Percentiles rank a stretch among this genome's conserved stretches.
Conservation (phyloP, 2,329 filamentous ascomycete species). For the Sclerotinia glacialis region DNA sequence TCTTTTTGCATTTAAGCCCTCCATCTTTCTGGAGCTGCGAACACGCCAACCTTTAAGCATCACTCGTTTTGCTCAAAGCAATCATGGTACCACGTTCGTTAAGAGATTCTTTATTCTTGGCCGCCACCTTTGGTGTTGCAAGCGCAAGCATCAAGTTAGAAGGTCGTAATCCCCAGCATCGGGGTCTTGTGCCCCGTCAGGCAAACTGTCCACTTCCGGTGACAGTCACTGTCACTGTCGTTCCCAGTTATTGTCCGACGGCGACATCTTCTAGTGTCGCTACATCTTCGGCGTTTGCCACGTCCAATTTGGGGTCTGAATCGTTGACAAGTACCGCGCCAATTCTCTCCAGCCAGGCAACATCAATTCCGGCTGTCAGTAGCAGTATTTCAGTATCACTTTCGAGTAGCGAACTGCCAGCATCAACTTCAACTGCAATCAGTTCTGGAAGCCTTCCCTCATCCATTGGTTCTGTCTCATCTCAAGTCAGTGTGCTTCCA, state of each 20-base stretch:
- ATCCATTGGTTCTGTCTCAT: background rate
- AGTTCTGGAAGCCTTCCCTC: slow-evolving; percentile 5
- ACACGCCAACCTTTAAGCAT: slow-evolving; percentile 18
- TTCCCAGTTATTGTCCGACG: background rate
- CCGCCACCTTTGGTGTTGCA: slow-evolving; percentile 18
- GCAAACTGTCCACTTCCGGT: slow-evolving; percentile 2
- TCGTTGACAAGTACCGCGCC: background rate
- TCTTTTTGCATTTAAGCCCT: slow-evolving; percentile 16
- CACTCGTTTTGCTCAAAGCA: slow-evolving; percentile 19
- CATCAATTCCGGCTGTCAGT: background rate
- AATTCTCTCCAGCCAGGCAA: background rate
- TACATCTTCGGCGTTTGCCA: background rate
- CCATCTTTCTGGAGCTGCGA: slow-evolving; percentile 2
- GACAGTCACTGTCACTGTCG: slow-evolving; percentile 14
- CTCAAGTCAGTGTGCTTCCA: background rate
- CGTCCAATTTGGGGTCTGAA: background rate
- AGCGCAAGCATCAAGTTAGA: slow-evolving; percentile 22
- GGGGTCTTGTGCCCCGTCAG: slow-evolving; percentile 2
- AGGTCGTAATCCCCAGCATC: background rate
- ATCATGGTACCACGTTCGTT: slow-evolving; percentile 21
- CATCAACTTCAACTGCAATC: background rate
- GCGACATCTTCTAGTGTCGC: background rate
- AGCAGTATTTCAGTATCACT: background rate
- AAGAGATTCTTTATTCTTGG: slow-evolving; percentile 16
- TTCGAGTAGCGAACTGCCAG: background rate